These are phyloP conservation scores for Heritiera littoralis DNA, from an alignment of 345 rosid species.

Conservation along the genomic window DNA sequence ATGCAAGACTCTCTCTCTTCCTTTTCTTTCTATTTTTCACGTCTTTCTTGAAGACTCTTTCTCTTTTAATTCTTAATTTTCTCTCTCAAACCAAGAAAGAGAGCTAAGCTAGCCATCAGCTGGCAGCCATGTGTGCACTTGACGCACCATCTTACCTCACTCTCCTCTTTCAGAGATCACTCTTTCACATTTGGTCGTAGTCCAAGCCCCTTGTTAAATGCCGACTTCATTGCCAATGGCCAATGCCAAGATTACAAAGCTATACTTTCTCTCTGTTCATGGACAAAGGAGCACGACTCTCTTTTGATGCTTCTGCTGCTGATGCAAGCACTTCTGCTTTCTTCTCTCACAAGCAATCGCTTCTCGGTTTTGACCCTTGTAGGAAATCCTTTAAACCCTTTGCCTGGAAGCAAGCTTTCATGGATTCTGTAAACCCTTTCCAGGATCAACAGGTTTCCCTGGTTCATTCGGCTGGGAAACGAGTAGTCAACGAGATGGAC, in stretches of 20 bases:
- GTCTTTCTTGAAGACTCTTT: slow-evolving; percentile 23
- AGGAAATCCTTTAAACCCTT: neutral
- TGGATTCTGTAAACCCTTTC: neutral
- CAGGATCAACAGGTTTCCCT: neutral
- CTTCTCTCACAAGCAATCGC: neutral
- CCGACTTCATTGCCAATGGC: slow-evolving; percentile 27
- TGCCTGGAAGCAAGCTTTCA: slow-evolving; percentile 2
- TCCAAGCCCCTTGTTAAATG: slow-evolving; percentile 32
- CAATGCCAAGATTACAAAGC: no score
- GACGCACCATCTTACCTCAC: slow-evolving; percentile 48
- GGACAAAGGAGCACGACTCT: slow-evolving; percentile 8
- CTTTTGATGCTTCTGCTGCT: neutral
- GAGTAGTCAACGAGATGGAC: slow-evolving; percentile 37
- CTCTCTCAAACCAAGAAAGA: slow-evolving; percentile 24
- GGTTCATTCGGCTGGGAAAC: slow-evolving; percentile 15
- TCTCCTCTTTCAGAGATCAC: neutral
- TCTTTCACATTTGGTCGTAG: slow-evolving; percentile 30
- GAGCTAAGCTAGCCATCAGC: slow-evolving; percentile 5
- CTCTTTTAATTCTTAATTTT: slow-evolving; percentile 17
- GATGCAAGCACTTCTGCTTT: neutral
- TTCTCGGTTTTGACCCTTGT: neutral
- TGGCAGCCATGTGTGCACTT: slow-evolving; percentile 33
- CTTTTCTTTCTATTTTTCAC: neutral
- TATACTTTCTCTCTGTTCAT: neutral
- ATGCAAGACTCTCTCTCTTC: no score